Conservation (phyloP, 2,329 filamentous ascomycete species). For the Aspergillus terreus region DNA sequence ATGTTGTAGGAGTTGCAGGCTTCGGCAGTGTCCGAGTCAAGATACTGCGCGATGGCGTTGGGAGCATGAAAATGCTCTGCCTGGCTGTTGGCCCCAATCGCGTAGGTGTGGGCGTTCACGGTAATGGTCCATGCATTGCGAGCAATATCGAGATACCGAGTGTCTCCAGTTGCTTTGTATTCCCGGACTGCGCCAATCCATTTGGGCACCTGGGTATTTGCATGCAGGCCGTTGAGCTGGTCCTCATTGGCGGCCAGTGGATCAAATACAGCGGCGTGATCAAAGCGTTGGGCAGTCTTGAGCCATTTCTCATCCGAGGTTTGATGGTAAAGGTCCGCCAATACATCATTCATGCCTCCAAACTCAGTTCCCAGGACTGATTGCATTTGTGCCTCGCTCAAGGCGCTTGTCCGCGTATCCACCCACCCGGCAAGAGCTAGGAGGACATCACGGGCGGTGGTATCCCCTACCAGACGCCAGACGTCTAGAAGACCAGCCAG, state of each 20-base stretch:
- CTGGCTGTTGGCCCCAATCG: slow-evolving; percentile 54
- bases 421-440: slow-evolving; percentile 48
- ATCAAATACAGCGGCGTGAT: slow-evolving; percentile 47
- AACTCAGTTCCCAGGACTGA: slow-evolving; percentile 48
- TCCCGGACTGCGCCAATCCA: slow-evolving; percentile 51
- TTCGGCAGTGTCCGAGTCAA: slow-evolving; percentile 49
- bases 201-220: slow-evolving; percentile 54
- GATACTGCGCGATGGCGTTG: slow-evolving; percentile 44
- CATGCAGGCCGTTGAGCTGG: slow-evolving; percentile 47
- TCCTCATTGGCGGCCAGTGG: slow-evolving; percentile 47
- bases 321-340: slow-evolving; percentile 48
- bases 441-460: slow-evolving; percentile 43
- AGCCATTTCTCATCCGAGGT: slow-evolving; percentile 48
- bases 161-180: slow-evolving; percentile 47
- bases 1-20: slow-evolving; percentile 57
- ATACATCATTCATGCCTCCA: slow-evolving; percentile 53
- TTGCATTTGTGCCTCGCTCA: slow-evolving; percentile 48
- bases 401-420: slow-evolving; percentile 42
- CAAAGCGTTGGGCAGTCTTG: slow-evolving; percentile 47
- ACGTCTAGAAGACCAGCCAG: slow-evolving; percentile 51
- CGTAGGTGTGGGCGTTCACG: slow-evolving; percentile 47
- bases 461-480: slow-evolving; percentile 45
- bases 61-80: slow-evolving; percentile 50
- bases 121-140: slow-evolving; percentile 50
- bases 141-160: slow-evolving; percentile 48